These are phyloP conservation scores for Gossypium ekmanianum DNA, from an alignment of 345 rosid species.

Conservation along the genomic window DNA sequence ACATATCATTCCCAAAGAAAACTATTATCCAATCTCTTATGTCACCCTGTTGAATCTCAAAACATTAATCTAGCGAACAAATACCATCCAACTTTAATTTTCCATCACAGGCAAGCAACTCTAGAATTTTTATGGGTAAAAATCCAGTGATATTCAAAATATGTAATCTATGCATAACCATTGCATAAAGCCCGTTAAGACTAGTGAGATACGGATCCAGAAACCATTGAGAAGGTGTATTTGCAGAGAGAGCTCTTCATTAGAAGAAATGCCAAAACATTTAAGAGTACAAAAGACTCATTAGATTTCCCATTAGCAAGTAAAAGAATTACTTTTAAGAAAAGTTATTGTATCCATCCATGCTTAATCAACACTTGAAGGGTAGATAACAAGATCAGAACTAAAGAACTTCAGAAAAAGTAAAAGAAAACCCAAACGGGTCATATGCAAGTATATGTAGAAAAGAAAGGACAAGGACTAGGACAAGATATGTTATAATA, in stretches of 20 bases:
- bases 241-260: background rate
- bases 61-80: background rate
- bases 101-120: background rate
- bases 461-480: background rate
- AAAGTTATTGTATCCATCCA: background rate
- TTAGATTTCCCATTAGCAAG: background rate
- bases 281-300: background rate
- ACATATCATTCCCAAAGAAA: no score
- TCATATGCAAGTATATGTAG: background rate
- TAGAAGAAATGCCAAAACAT: slow-evolving; percentile 2
- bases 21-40: background rate
- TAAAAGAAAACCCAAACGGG: background rate
- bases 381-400: background rate
- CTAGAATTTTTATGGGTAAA: background rate
- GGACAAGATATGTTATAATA: background rate
- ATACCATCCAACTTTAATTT: slow-evolving; percentile 6
- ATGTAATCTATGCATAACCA: background rate
- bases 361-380: background rate
- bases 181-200: background rate
- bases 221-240: background rate
- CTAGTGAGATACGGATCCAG: background rate
- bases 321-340: background rate
- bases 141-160: background rate
- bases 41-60: background rate
- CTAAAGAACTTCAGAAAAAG: background rate